phyloP scores from a whole-genome alignment of 2,329 filamentous ascomycete species.

The Verticillium longisporum region DNA sequence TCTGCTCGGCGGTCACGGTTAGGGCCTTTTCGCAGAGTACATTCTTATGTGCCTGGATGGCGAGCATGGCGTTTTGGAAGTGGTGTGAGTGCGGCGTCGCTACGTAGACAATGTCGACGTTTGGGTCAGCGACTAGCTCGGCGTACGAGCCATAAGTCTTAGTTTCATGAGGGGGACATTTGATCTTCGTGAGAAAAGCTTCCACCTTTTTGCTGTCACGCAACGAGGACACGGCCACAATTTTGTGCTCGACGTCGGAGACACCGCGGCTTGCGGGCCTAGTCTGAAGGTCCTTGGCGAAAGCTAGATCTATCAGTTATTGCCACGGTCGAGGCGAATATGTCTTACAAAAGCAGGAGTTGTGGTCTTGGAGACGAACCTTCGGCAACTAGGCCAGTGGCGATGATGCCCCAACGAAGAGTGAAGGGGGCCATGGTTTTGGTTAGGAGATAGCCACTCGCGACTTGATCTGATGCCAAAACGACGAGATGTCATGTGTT shows the following conservation, averaged over 20 bases:
- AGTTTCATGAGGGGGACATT: slow-evolving; percentile 56
- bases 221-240: slow-evolving; percentile 76
- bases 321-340: background rate
- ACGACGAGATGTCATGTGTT: no score
- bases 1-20: slow-evolving; percentile 74
- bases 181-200: slow-evolving; percentile 64
- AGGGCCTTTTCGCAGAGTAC: slow-evolving; percentile 90
- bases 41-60: slow-evolving; percentile 75
- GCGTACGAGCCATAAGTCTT: slow-evolving; percentile 75
- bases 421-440: slow-evolving; percentile 26
- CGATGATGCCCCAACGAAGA: slow-evolving; percentile 54
- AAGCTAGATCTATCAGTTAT: slow-evolving; percentile 32
- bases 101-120: slow-evolving; percentile 82
- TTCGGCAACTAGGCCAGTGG: slow-evolving; percentile 52
- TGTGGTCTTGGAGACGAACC: slow-evolving; percentile 28
- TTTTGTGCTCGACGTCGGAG: slow-evolving; percentile 66
- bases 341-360: background rate
- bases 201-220: slow-evolving; percentile 62
- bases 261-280: slow-evolving; percentile 65
- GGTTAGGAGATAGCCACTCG: no score
- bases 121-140: slow-evolving; percentile 69
- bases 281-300: slow-evolving; percentile 71
- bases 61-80: slow-evolving; percentile 86
- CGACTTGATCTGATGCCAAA: no score
- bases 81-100: slow-evolving; percentile 90